Evolutionary conservation across 495 filamentous ascomycete genomes (phyloP), one percentile per base, ranked within the genome.

Genomic region (Ramalina peruviana): DNA sequence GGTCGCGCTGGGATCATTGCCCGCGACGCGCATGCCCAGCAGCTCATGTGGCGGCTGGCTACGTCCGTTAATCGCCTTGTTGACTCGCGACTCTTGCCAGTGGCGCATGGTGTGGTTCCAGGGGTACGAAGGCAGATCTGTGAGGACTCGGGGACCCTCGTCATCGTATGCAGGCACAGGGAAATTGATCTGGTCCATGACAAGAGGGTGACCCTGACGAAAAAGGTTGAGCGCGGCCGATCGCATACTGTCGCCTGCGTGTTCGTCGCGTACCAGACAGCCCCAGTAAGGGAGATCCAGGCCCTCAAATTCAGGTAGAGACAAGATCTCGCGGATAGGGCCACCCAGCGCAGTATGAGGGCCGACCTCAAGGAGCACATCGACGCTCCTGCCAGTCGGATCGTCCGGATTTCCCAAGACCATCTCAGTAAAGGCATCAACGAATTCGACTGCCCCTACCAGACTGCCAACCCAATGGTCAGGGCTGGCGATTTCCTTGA

Each of bases 241-340:
- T 20, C 51, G 25, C 1, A 39, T 10, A 15, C 11, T 13, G 6
- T 52, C 27, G 10, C 26, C 23, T 13, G 20, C 43, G n/a, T 46
- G 11, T 10, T 25, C 19, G 13, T 26, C 25, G 19, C 50, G 45
- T 13, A 36, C 4, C 6, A 52, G 15, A 11, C 30, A 36, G 6
- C 41, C 16, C 4, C 21, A 43, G 15, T 52, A 52, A 3, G 21
- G 19, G 6, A 62, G 64, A 2, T 67, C 51, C 2, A 72, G 57
- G n/a, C n/a, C n/a, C 20, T 70, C 54, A 52, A 30, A 6, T n/a
- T n/a, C n/a, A n/a, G n/a, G n/a, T n/a, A 9, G 36, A 20, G 45
- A n/a, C n/a, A 36, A 37, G 13, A 72, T 76, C 37, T 81, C 69
- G 55, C 67, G 68, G 16, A 83, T 60, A 15, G 81, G 80, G 1